Percentiles rank a stretch among this genome's conserved stretches.
phyloP scores from a whole-genome alignment of 2,329 filamentous ascomycete species.

The Aureobasidium sp. region DNA sequence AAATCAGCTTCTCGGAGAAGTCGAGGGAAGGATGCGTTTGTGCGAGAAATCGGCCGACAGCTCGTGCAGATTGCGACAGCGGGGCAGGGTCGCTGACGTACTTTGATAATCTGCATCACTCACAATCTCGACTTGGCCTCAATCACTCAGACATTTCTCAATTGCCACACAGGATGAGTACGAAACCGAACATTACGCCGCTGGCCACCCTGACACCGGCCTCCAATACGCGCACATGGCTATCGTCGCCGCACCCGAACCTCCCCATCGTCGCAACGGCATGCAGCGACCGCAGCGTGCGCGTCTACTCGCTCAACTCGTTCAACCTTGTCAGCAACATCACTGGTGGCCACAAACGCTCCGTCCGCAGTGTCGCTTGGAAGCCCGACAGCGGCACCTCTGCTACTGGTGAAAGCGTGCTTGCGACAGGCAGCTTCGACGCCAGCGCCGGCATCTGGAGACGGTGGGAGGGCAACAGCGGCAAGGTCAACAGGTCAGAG shows the following conservation, averaged over 20 bases:
- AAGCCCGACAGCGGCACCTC: conserved; percentile 53
- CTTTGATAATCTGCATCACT: neutral
- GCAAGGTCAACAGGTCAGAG: conserved; percentile 37
- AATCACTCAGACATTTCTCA: neutral
- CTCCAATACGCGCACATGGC: conserved; percentile 66
- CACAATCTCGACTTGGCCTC: neutral
- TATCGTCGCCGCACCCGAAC: conserved; percentile 74
- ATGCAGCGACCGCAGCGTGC: conserved; percentile 77
- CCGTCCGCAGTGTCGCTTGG: conserved; percentile 81
- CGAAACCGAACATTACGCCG: conserved; percentile 27
- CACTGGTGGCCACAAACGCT: conserved; percentile 82
- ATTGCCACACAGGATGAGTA: neutral
- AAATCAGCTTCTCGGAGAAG: conserved; percentile 3
- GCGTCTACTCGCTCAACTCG: conserved; percentile 78
- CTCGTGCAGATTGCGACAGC: neutral
- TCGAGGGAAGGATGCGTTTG: neutral
- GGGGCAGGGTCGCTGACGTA: conserved; percentile 5
- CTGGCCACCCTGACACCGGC: conserved; percentile 50
- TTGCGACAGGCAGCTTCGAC: conserved; percentile 92
- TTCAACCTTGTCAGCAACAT: conserved; percentile 74
- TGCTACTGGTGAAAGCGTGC: conserved; percentile 56
- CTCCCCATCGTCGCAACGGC: conserved; percentile 85
- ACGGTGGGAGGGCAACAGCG: conserved; percentile 59
- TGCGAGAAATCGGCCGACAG: neutral
- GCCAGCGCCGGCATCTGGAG: conserved; percentile 67